Evolutionary conservation across 2,329 filamentous ascomycete species (phyloP), one percentile per base, ranked within the genome.

Genomic region (Bipolaris sorokiniana): DNA sequence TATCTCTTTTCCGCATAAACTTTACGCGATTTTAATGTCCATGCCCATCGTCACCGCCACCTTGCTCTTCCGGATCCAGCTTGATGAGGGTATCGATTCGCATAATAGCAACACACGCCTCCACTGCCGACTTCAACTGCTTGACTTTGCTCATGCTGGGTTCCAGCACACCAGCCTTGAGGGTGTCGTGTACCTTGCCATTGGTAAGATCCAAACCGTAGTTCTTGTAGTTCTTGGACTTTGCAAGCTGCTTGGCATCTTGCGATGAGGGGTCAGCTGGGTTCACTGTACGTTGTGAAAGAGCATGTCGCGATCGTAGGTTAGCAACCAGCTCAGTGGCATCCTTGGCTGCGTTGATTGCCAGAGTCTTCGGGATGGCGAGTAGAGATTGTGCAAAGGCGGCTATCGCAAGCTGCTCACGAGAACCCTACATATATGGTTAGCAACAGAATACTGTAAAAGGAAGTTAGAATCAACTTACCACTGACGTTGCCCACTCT

Each of bases 41-140:
- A 79, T 96, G 91, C 55, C 91, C 92, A 72, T 95, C 91, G 80
- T 96, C 90, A 66, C 86, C 86, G 3, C 88, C 85, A 38, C 81
- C 83, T 74, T 85, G 84, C 82, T 89, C 86, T 82, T 97, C 92
- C 16, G 93, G 93, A 83, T 99, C 95, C 78, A 99, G 82, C 83
- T 96, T 96, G 81, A 99, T 98, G 79, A 99, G 84, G 65, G 95
- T 98, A 82, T 99, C 95, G 76, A 99, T 99, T 73, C 95, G 87
- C 95, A 99, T 98, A 77, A 99, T 98, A 74, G 92, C 91, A 79
- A 99, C 96, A 79, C 95, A 98, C 53, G 95, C 95, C 82, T 99
- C 95, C 48, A 99, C 95, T 26, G 95, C 95, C 79, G 90, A 96
- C 89, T 99, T 99, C 74, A 99, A 83, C 83, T 98, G 95, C 79